phyloP scores from a whole-genome alignment of 2,329 filamentous ascomycete species.

The Fusarium floridanum region DNA sequence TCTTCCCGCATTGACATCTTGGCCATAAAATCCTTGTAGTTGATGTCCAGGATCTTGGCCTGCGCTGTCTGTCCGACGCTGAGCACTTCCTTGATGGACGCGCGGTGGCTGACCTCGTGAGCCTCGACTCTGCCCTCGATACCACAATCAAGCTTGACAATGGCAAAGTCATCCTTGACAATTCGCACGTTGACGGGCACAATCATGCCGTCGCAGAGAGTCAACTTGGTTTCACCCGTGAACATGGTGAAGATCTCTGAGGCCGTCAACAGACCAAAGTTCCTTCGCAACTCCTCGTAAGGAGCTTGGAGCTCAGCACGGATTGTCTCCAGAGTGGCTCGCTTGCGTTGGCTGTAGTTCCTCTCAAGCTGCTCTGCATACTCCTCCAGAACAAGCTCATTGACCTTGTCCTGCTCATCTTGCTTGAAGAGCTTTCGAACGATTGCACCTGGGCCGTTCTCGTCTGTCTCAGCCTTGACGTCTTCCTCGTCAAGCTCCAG shows the following conservation, averaged over 20 bases:
- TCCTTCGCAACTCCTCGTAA: constrained; percentile 92
- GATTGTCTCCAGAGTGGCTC: constrained; percentile 95
- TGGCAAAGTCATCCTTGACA: constrained; percentile 91
- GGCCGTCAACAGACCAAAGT: constrained; percentile 76
- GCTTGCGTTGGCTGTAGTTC: constrained; percentile 94
- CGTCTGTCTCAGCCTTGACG: constrained; percentile 92
- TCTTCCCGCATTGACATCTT: constrained; percentile 89
- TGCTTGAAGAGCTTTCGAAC: constrained; percentile 96
- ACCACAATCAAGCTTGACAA: constrained; percentile 93
- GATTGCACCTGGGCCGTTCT: constrained; percentile 89
- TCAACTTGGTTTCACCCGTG: constrained; percentile 90
- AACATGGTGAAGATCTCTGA: constrained; percentile 96
- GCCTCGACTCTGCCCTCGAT: constrained; percentile 90
- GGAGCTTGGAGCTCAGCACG: constrained; percentile 91
- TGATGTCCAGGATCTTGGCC: constrained; percentile 88
- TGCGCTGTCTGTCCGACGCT: constrained; percentile 85
- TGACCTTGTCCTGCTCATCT: constrained; percentile 93
- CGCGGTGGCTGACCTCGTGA: constrained; percentile 82
- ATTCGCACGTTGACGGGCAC: constrained; percentile 89
- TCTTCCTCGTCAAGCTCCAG: constrained; percentile 98
- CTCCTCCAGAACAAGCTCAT: constrained; percentile 95
- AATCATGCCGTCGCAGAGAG: constrained; percentile 90
- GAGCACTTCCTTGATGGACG: constrained; percentile 80
- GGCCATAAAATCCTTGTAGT: constrained; percentile 85
- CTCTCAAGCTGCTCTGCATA: constrained; percentile 95